A percentile compares a stretch with the other conserved stretches of the same genome.
Evolutionary conservation across 225 moss, liverwort and hornwort genomes (phyloP).

Genomic region (Marchantia polymorpha): DNA sequence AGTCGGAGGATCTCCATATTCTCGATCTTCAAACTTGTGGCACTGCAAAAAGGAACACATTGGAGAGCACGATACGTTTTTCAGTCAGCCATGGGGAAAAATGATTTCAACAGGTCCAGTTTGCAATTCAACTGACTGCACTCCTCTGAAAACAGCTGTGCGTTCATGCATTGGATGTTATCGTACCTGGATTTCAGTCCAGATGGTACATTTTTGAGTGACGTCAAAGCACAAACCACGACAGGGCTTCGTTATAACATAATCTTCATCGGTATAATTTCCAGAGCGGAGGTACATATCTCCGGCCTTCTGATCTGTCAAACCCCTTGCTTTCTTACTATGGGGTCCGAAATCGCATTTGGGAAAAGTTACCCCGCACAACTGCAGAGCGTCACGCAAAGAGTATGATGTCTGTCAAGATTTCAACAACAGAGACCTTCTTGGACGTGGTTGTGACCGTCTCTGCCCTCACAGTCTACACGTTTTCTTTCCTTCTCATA

Average conservation of each 20-base stretch:
- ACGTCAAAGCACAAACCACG: constrained; percentile 10
- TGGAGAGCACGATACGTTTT: no score
- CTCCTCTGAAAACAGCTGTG: neutral
- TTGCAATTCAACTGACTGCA: neutral
- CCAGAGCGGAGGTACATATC: neutral
- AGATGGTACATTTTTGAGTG: neutral
- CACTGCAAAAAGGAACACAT: neutral
- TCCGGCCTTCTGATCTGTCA: neutral
- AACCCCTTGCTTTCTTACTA: neutral
- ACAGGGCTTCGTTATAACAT: neutral
- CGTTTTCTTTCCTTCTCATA: no score
- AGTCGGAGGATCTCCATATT: neutral
- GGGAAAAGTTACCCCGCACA: constrained; percentile 7
- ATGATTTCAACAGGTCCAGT: no score
- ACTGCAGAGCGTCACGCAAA: no score
- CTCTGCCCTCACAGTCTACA: no score
- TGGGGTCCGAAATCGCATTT: neutral
- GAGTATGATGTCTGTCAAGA: no score
- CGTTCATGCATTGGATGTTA: neutral
- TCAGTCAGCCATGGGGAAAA: no score
- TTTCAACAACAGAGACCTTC: no score
- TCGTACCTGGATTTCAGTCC: neutral
- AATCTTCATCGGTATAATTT: neutral
- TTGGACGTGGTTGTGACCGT: no score
- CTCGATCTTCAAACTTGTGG: neutral